These are phyloP conservation scores for Thermomyces lanuginosus DNA, from an alignment of 2,329 filamentous ascomycete genomes.

Conservation along the genomic window DNA sequence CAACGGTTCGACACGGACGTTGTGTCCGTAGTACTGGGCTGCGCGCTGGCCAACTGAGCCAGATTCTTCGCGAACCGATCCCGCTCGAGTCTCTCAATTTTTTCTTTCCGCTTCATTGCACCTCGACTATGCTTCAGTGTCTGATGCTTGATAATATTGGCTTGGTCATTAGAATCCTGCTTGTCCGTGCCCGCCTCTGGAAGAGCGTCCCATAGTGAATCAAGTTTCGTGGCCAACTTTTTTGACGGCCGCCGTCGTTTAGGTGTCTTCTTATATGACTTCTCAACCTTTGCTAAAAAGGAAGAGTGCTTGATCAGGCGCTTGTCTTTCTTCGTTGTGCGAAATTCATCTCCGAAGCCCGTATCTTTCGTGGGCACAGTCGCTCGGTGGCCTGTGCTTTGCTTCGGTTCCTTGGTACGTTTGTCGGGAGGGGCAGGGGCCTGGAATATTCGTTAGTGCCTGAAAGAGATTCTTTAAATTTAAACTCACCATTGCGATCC, in stretches of 20 bases:
- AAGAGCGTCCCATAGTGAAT: conserved; percentile 63
- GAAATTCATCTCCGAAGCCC: conserved; percentile 34
- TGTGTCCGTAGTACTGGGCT: conserved; percentile 7
- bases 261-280: conserved; percentile 38
- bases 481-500: too few species aligned
- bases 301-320: conserved; percentile 63
- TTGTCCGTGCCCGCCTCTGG: conserved; percentile 43
- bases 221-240: conserved; percentile 61
- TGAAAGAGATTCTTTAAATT: too few species aligned
- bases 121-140: conserved; percentile 61
- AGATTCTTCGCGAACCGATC: conserved; percentile 71
- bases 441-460: too few species aligned
- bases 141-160: conserved; percentile 56
- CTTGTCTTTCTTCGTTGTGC: conserved; percentile 67
- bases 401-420: too few species aligned
- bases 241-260: conserved; percentile 54
- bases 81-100: conserved; percentile 62
- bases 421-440: too few species aligned
- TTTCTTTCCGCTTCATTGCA: conserved; percentile 68
- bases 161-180: conserved; percentile 36
- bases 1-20: conserved; percentile 45
- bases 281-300: conserved; percentile 62
- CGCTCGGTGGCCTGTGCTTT: too few species aligned
- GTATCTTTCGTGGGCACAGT: too few species aligned
- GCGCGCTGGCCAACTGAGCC: conserved; percentile 43